Evolutionary conservation across 2,329 filamentous ascomycete species (phyloP).

Genomic region (Kalmusia sp.): DNA sequence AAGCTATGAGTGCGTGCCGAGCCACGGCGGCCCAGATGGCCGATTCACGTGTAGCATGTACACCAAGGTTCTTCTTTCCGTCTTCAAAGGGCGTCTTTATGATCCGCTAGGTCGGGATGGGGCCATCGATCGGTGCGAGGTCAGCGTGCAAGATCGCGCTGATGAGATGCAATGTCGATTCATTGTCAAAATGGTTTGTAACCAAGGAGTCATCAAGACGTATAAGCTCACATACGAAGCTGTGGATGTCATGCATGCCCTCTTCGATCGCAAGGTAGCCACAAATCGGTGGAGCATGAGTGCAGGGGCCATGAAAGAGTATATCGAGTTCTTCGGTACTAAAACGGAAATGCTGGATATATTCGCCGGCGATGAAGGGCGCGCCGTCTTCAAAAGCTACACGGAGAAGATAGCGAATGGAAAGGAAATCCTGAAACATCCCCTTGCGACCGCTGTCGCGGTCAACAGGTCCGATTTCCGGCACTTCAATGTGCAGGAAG

Average conservation of each 20-base stretch:
- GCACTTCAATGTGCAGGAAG: conserved; percentile 74
- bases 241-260: conserved; percentile 75
- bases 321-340: conserved; percentile 81
- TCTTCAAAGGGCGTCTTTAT: conserved; percentile 72
- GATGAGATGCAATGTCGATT: conserved; percentile 74
- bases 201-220: conserved; percentile 79
- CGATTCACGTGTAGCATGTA: conserved; percentile 78
- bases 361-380: conserved; percentile 69
- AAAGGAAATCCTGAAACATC: conserved; percentile 78
- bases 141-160: conserved; percentile 74
- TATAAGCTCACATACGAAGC: conserved; percentile 79
- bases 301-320: conserved; percentile 72
- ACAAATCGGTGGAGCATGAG: conserved; percentile 76
- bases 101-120: conserved; percentile 73
- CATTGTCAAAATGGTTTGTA: conserved; percentile 75
- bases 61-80: conserved; percentile 71
- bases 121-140: conserved; percentile 76
- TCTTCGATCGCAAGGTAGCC: conserved; percentile 72
- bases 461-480: conserved; percentile 80
- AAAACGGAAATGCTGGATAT: conserved; percentile 83
- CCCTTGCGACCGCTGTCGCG: conserved; percentile 79
- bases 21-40: conserved; percentile 44
- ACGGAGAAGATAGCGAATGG: conserved; percentile 79
- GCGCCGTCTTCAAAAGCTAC: conserved; percentile 79
- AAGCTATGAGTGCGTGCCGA: conserved; percentile 68